Evolutionary conservation across 345 rosid species (phyloP), one percentile per base, ranked within the genome.

Genomic region (Rhodomyrtus tomentosa): DNA sequence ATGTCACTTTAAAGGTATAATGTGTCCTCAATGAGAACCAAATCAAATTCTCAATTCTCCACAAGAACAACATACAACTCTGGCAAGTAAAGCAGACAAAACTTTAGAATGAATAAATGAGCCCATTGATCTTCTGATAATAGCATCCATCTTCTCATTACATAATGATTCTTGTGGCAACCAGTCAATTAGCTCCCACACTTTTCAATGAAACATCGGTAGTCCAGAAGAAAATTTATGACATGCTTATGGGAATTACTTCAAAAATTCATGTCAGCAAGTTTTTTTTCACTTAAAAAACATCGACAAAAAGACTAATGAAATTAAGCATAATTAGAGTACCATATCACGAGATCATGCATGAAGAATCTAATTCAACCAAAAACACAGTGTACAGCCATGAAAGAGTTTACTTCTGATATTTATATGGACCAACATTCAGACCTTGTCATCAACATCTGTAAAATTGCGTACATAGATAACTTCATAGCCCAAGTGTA

Each of bases 361-460:
- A 32, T 36, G 24, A 49, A 6, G 38, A 25, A 80, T 51, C 25
- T 20, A 36, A 27, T 62, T 36, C 24, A 38, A 51, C 48, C 42
- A 25, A 59, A 36, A 59, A 80, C 40, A 45, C 32, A 76, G 24
- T 52, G 12, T 10, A 81, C n/a, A 83, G 25, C 24, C 54, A 81
- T 49, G 53, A 50, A 51, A 13, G n/a, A 40, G 45, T 81, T 50
- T 81, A 80, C 36, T 42, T 49, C 25, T 20, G 54, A 55, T 49
- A 50, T 40, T 9, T 52, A 51, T 18, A 51, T 32, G 83, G 83
- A 52, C 38, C 21, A 32, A 32, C 42, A 81, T 52, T 29, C 83
- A 5, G 38, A 55, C 98, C 98, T 97, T 97, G 84, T 95, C 99
- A 90, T 96, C 98, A 58, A 96, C 93, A 86, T 96, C 98, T 2